Conservation (phyloP, 2,329 filamentous ascomycete species). For the Aspergillus niger region DNA sequence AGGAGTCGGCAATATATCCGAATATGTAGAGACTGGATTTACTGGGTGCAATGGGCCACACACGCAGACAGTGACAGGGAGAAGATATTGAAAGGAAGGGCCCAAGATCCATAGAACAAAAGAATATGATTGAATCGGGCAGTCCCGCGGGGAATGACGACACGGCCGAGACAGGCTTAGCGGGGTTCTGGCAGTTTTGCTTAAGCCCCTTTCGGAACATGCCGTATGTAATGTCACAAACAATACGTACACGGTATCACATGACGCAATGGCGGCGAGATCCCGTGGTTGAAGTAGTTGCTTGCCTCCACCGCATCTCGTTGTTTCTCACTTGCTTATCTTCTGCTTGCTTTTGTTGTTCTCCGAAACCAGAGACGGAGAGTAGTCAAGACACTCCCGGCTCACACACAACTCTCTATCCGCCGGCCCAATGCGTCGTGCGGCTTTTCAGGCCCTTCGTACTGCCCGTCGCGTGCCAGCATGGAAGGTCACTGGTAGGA, state of each 20-base stretch:
- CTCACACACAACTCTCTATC: slow-evolving; percentile 7
- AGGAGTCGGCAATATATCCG: slow-evolving; percentile 5
- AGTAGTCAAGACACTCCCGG: slow-evolving; percentile 15
- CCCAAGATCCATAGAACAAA: neutral
- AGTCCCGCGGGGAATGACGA: slow-evolving; percentile 38
- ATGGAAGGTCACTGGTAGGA: slow-evolving; percentile 46
- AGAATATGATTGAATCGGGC: slow-evolving; percentile 9
- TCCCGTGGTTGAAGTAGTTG: neutral
- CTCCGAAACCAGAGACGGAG: slow-evolving; percentile 3
- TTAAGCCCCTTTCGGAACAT: neutral
- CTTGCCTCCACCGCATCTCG: neutral
- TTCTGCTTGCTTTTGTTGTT: slow-evolving; percentile 5
- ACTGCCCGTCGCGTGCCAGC: slow-evolving; percentile 49
- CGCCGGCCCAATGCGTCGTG: slow-evolving; percentile 50
- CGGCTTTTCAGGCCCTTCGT: slow-evolving; percentile 49
- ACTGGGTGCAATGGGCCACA: neutral
- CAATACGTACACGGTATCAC: slow-evolving; percentile 7
- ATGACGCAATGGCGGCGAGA: slow-evolving; percentile 6
- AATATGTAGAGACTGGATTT: neutral
- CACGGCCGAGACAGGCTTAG: slow-evolving; percentile 31
- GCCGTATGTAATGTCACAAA: neutral
- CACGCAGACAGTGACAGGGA: too few species aligned
- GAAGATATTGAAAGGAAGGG: neutral
- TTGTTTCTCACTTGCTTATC: neutral
- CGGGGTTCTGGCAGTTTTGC: slow-evolving; percentile 1